phyloP scores from a whole-genome alignment of 352 stramenopile genomes.

The Phytophthora pinifolia region DNA sequence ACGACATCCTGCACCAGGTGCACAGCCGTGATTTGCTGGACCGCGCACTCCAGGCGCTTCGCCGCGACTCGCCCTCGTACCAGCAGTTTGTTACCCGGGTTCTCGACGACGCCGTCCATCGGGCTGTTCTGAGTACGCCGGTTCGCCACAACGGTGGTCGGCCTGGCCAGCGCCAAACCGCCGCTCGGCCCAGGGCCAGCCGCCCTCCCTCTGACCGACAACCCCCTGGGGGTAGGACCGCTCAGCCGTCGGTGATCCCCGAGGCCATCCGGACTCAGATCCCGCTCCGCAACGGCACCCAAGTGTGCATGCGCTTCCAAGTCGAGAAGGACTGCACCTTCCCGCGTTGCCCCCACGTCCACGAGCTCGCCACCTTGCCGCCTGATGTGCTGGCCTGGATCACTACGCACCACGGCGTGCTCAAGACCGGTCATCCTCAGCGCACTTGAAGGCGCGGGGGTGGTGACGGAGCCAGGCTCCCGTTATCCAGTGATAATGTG shows the following conservation, averaged over 20 bases:
- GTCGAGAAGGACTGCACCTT: slow-evolving; percentile 1
- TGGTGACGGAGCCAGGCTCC: too few species aligned
- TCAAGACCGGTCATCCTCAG: not conserved
- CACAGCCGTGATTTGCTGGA: too few species aligned
- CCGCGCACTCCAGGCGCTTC: too few species aligned
- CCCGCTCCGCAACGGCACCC: too few species aligned
- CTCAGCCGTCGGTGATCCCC: too few species aligned
- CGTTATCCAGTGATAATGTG: too few species aligned
- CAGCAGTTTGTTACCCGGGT: not conserved
- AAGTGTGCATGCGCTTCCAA: slow-evolving; percentile 6
- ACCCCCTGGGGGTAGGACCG: too few species aligned
- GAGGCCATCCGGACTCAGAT: too few species aligned
- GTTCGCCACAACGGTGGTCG: not conserved
- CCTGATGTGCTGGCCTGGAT: not conserved
- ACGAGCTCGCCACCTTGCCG: not conserved
- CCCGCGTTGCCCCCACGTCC: not conserved
- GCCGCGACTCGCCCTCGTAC: not conserved
- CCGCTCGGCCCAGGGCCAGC: not conserved
- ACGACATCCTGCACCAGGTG: too few species aligned
- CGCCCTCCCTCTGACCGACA: not conserved
- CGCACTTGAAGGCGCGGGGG: not conserved
- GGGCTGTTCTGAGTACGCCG: not conserved
- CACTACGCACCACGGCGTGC: slow-evolving; percentile 1
- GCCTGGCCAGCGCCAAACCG: not conserved
- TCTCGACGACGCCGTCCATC: slow-evolving; percentile 3